Percentiles rank a stretch among this genome's conserved stretches.
These are phyloP conservation scores for Aspergillus leporis DNA, from an alignment of 495 filamentous ascomycete genomes.

Conservation along the genomic window DNA sequence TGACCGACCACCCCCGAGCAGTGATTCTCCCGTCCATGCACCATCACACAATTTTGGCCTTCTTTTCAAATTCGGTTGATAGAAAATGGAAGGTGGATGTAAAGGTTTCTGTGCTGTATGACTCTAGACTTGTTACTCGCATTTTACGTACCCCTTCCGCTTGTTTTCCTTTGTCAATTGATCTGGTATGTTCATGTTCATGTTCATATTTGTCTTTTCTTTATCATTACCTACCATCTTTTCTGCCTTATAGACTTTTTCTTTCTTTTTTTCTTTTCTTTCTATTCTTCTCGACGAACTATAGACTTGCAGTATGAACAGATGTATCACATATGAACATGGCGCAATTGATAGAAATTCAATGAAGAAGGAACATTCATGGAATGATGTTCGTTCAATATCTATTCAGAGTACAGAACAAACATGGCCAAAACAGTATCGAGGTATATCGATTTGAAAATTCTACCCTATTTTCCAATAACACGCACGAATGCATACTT, in stretches of 20 bases:
- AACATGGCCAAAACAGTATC: too few species aligned
- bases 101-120: neutral
- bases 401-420: too few species aligned
- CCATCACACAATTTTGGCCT: neutral
- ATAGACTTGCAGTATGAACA: neutral
- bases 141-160: neutral
- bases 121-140: neutral
- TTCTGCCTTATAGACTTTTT: neutral
- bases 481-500: too few species aligned
- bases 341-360: neutral
- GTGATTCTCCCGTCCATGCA: neutral
- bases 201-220: slow-evolving; percentile 3
- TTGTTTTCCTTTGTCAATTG: neutral
- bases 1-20: neutral
- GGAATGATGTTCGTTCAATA: neutral
- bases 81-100: neutral
- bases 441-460: too few species aligned
- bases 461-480: too few species aligned
- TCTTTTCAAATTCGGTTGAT: neutral
- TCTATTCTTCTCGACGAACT: neutral
- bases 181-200: neutral
- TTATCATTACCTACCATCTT: neutral
- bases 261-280: neutral
- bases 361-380: neutral
- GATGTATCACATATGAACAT: neutral